phyloP scores from a whole-genome alignment of 2,329 filamentous ascomycete species.

The Fusarium sacchari region DNA sequence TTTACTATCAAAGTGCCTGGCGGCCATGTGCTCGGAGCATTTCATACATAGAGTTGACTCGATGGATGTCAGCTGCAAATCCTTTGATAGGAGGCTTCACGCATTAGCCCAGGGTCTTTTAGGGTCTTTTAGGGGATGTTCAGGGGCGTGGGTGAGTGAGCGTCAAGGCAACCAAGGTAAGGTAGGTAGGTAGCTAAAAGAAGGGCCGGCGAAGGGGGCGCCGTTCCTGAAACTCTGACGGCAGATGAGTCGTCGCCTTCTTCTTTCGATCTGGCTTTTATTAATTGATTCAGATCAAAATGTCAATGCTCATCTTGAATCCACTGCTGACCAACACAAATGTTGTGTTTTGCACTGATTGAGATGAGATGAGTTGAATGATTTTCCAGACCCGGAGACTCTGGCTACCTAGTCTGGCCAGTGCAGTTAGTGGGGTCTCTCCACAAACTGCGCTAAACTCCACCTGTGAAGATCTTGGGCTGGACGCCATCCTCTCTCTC shows the following conservation, averaged over 20 bases:
- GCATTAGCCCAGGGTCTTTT: background rate
- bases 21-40: slow-evolving; percentile 7
- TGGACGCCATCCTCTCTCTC: background rate
- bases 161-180: background rate
- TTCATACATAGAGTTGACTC: slow-evolving; percentile 1
- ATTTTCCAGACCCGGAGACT: background rate
- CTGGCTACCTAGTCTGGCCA: too few relatives aligned
- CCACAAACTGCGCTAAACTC: slow-evolving; percentile 26
- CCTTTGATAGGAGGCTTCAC: background rate
- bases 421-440: background rate
- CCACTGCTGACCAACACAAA: slow-evolving; percentile 1
- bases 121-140: background rate
- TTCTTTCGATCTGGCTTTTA: slow-evolving; percentile 5
- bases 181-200: background rate
- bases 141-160: background rate
- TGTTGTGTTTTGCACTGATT: background rate
- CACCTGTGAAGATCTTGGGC: slow-evolving; percentile 2
- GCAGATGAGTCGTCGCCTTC: background rate
- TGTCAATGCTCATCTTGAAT: background rate
- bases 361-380: background rate
- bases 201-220: slow-evolving; percentile 9
- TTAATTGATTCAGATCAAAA: background rate
- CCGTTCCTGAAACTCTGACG: slow-evolving; percentile 22
- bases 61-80: background rate
- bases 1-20: slow-evolving; percentile 6